Conservation (phyloP, 208 protist genomes). For the Balamuthia mandrillaris region DNA sequence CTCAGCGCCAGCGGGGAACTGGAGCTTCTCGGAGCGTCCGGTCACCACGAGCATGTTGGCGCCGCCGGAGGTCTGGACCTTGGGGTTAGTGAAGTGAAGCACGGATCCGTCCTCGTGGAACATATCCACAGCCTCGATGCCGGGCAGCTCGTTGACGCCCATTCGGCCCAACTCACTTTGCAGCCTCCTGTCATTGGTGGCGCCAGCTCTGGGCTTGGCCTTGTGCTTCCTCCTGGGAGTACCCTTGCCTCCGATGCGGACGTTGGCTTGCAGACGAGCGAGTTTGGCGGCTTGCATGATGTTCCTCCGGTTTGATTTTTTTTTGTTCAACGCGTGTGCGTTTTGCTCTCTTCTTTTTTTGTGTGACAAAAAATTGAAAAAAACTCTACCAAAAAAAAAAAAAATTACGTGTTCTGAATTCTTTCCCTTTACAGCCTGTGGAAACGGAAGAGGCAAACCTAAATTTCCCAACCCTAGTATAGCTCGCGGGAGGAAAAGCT, state of each 20-base stretch:
- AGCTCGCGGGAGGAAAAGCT: too few relatives aligned
- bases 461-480: too few relatives aligned
- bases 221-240: constrained; percentile 83
- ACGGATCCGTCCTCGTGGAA: constrained; percentile 93
- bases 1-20: too few relatives aligned
- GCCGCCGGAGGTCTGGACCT: constrained; percentile 91
- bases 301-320: too few relatives aligned
- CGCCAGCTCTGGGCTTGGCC: constrained; percentile 60
- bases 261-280: constrained; percentile 54
- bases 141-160: constrained; percentile 84
- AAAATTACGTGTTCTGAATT: too few relatives aligned
- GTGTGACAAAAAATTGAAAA: too few relatives aligned
- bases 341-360: too few relatives aligned
- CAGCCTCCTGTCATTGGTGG: constrained; percentile 89
- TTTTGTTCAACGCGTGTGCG: too few relatives aligned
- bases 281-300: constrained; percentile 7
- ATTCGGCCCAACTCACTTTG: constrained; percentile 88
- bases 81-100: constrained; percentile 94
- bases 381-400: too few relatives aligned
- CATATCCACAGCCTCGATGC: constrained; percentile 93
- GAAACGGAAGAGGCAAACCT: too few relatives aligned
- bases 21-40: constrained; percentile 74
- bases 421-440: too few relatives aligned
- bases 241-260: constrained; percentile 94
- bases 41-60: constrained; percentile 94